Evolutionary conservation across 108 stramenopile species (phyloP), one percentile per base, ranked within the genome.

Genomic region (Stephanodiscus triporus): DNA sequence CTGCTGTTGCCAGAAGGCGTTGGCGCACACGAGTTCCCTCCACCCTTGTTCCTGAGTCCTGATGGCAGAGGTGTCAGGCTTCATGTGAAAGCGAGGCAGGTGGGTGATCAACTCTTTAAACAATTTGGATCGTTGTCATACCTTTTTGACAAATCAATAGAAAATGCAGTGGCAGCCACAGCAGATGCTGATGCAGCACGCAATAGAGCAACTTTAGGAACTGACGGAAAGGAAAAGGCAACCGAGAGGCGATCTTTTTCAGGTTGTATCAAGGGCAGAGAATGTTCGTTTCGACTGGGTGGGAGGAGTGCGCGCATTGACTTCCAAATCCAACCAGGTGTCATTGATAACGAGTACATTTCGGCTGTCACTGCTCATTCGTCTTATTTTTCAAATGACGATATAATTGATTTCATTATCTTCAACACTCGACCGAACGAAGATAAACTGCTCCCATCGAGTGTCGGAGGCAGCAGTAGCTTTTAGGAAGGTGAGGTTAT

Each of bases 331-430:
- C 94, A 92, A 54, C 86, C 87, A 0, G 86, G 86, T 17, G 82
- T 92, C 5, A 87, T 92, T 51, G 91, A 91, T 54, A 91, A 89
- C 66, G 90, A 91, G 72, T 95, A 92, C 71, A 43, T 90, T 20
- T 87, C 88, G 4, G 91, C 89, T 34, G 88, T 92, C 16, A 76
- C 85, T 37, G 89, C 89, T 11, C 89, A 92, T 80, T 78, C 84
- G 17, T 68, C 68, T 6, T 92, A 92, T 63, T 92, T 88, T 50
- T 38, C 37, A 6, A 87, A 92, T 59, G 80, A 77, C 1, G 91
- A 92, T 66, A 53, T 92, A 0, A 66, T 87, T 53, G 91, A 88
- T 47, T 92, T 90, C 64, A 66, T 88, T 23, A 87, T 92, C 43
- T 69, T 55, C 48, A 60, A 70, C 26, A 81, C 80, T 29, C 65